Evolutionary conservation across 148 eudicot genomes (phyloP).

Genomic region (Nyssa sinensis): DNA sequence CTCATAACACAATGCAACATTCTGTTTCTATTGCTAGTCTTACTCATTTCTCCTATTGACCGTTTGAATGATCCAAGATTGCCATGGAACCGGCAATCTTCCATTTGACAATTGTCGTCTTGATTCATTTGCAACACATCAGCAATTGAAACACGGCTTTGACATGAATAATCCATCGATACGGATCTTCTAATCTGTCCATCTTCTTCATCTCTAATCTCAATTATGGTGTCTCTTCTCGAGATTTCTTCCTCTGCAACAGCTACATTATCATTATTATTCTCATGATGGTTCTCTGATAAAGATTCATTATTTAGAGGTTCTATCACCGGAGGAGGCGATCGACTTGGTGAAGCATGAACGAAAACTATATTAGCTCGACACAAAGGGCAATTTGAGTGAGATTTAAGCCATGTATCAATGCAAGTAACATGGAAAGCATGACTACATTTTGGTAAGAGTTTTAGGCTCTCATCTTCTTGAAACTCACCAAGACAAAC

Average conservation of each 20-base stretch:
- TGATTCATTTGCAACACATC: constrained; percentile 29
- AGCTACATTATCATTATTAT: neutral
- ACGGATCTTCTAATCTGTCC: constrained; percentile 47
- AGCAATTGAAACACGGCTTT: constrained; percentile 35
- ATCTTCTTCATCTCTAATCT: constrained; percentile 23
- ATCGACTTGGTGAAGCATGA: constrained; percentile 16
- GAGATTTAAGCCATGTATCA: constrained; percentile 83
- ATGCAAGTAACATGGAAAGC: constrained; percentile 80
- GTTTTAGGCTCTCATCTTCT: constrained; percentile 58
- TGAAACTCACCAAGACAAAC: constrained; percentile 73
- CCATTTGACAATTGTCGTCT: too few species aligned
- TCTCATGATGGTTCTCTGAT: neutral
- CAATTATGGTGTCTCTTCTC: constrained; percentile 28
- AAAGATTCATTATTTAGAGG: constrained; percentile 1
- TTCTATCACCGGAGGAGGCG: constrained; percentile 7
- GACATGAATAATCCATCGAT: constrained; percentile 52
- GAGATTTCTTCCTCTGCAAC: constrained; percentile 9
- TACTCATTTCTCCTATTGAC: constrained; percentile 27
- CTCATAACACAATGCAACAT: constrained; percentile 27
- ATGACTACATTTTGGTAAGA: constrained; percentile 81
- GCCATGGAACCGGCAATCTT: constrained; percentile 13
- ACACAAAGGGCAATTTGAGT: constrained; percentile 83
- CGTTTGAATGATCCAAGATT: constrained; percentile 28
- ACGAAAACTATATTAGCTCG: constrained; percentile 52
- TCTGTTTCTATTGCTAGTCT: constrained; percentile 17